phyloP scores from a whole-genome alignment of 176 grass and related monocot genomes.

The Avena eriantha region DNA sequence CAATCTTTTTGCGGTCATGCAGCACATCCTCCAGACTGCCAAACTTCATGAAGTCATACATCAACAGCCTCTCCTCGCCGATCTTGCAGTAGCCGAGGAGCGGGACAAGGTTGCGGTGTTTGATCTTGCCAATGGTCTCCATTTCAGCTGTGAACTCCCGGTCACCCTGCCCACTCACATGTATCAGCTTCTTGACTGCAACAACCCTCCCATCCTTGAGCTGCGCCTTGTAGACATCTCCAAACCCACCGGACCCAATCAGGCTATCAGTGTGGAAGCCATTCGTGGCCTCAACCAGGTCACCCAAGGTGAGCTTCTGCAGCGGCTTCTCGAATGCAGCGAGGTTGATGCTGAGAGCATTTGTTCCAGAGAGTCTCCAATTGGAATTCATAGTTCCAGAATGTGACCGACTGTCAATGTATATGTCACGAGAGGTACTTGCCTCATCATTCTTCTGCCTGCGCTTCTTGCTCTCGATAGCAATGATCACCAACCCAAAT shows the following conservation, averaged over 20 bases:
- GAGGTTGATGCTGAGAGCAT: constrained; percentile 77
- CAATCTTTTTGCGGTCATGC: constrained; percentile 67
- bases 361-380: constrained; percentile 88
- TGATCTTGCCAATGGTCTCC: constrained; percentile 98
- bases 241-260: constrained; percentile 88
- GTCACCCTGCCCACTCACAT: constrained; percentile 95
- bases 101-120: constrained; percentile 92
- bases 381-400: constrained; percentile 74
- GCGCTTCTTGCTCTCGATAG: constrained; percentile 72
- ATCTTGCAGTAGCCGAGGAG: constrained; percentile 95
- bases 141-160: constrained; percentile 96
- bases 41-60: constrained; percentile 94
- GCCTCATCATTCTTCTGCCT: constrained; percentile 64
- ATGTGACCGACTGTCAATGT: constrained; percentile 78
- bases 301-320: constrained; percentile 81
- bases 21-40: constrained; percentile 95
- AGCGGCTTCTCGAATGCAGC: constrained; percentile 76
- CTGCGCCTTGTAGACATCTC: constrained; percentile 90
- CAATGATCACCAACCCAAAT: constrained; percentile 72
- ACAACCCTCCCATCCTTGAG: constrained; percentile 85
- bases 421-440: constrained; percentile 64
- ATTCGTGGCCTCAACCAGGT: constrained; percentile 85
- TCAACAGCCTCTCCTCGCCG: constrained; percentile 76
- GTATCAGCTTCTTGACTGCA: constrained; percentile 92
- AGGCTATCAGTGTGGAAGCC: constrained; percentile 75